Evolutionary conservation across 2,329 filamentous ascomycete species (phyloP).

Genomic region (Lasiodiplodia gonubiensis): DNA sequence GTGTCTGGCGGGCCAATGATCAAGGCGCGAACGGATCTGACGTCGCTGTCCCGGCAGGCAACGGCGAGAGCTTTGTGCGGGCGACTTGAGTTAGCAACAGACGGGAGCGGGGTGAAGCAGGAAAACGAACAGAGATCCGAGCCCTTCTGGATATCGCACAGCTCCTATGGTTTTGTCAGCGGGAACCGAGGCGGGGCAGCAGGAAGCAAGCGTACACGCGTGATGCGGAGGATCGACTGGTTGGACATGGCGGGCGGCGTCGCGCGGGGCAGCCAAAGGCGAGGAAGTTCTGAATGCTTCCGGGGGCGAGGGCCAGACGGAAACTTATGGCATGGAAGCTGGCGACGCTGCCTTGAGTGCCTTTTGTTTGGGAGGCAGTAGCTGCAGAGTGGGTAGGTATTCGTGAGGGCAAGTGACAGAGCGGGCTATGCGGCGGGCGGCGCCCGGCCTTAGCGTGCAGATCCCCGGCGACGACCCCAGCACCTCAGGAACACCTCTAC

Average conservation of each 20-base stretch:
- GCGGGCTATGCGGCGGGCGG: constrained; percentile 10
- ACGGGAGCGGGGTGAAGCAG: constrained; percentile 20
- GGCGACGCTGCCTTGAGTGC: constrained; percentile 7
- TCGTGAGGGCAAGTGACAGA: not conserved
- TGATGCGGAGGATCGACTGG: constrained; percentile 86
- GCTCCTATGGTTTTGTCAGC: constrained; percentile 64
- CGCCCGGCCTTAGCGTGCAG: constrained; percentile 7
- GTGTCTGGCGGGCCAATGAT: constrained; percentile 94
- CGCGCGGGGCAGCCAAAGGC: constrained; percentile 4
- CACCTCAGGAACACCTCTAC: constrained; percentile 7
- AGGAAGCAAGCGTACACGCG: constrained; percentile 64
- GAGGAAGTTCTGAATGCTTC: not conserved
- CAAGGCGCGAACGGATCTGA: constrained; percentile 83
- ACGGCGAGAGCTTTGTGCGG: constrained; percentile 74
- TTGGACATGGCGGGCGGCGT: constrained; percentile 66
- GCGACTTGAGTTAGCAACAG: constrained; percentile 33
- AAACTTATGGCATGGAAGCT: constrained; percentile 10
- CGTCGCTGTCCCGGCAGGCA: constrained; percentile 84
- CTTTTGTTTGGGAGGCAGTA: not conserved
- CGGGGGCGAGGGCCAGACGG: not conserved
- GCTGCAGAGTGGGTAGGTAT: constrained; percentile 10
- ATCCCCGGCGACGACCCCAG: constrained; percentile 5
- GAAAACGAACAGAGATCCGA: constrained; percentile 76
- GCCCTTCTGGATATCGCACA: constrained; percentile 82
- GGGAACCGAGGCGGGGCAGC: constrained; percentile 15